These are phyloP conservation scores for Kurtzmaniella quercitrusa DNA, from an alignment of 1,139 yeast genomes.

Conservation along the genomic window DNA sequence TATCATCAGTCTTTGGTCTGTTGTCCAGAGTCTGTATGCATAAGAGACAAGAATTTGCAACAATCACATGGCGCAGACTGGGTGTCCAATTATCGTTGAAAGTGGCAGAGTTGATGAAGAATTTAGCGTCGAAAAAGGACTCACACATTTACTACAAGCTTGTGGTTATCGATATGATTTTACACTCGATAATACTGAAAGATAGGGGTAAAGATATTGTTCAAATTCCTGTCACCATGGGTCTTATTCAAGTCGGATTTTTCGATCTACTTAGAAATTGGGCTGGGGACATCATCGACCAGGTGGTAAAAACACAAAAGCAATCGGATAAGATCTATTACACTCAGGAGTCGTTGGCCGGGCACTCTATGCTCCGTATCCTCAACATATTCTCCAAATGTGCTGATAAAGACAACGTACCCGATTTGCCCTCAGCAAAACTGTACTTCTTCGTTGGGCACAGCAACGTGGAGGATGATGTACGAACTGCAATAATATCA, in stretches of 20 bases:
- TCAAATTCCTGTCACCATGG: slow-evolving; percentile 43
- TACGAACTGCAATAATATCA: background rate
- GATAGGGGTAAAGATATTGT: slow-evolving; percentile 30
- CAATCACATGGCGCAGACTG: slow-evolving; percentile 29
- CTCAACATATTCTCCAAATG: slow-evolving; percentile 39
- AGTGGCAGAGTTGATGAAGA: slow-evolving; percentile 29
- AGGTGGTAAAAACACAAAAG: slow-evolving; percentile 22
- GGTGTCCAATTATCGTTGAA: slow-evolving; percentile 39
- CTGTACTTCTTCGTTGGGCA: slow-evolving; percentile 25
- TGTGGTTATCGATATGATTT: slow-evolving; percentile 25
- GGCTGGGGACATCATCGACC: slow-evolving; percentile 13
- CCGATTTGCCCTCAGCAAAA: slow-evolving; percentile 21
- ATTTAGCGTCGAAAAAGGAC: slow-evolving; percentile 20
- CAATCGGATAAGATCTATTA: slow-evolving; percentile 37
- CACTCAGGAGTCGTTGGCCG: slow-evolving; percentile 31
- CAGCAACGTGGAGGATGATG: slow-evolving; percentile 3
- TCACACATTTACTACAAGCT: slow-evolving; percentile 19
- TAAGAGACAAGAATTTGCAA: slow-evolving; percentile 39
- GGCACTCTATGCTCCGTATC: slow-evolving; percentile 38
- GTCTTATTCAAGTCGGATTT: slow-evolving; percentile 47
- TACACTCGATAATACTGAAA: slow-evolving; percentile 22
- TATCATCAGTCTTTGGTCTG: slow-evolving; percentile 37
- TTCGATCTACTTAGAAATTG: slow-evolving; percentile 21
- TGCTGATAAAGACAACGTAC: slow-evolving; percentile 23
- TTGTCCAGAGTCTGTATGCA: slow-evolving; percentile 41